Evolutionary conservation across 2,329 filamentous ascomycete genomes (phyloP), one percentile per base, ranked within the genome.

Genomic region (Keithomyces neogunnii): DNA sequence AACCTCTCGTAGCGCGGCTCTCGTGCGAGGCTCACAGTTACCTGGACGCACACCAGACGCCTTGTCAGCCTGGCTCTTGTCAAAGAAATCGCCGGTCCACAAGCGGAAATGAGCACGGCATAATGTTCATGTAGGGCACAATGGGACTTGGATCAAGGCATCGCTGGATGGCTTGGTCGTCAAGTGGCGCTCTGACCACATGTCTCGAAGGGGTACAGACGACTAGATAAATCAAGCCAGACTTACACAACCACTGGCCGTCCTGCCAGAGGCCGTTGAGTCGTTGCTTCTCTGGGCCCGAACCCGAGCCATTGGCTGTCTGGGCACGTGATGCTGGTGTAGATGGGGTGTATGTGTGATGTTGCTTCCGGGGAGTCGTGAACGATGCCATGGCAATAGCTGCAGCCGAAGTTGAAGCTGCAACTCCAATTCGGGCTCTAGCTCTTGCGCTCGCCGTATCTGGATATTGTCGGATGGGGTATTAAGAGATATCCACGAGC

Each of bases 21-120:
- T 61, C 30, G 61, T 59, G 11, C 68, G 72, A 29, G 72, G 73
- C 29, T 63, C 62, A 52, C 73, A 75, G 54, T 75, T 71, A 59
- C 72, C 70, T 73, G 48, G 11, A 46, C 26, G n/a, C 6, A 30
- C 35, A 40, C 11, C 13, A 10, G 10, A 7, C 53, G 50, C 51
- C 44, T 51, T 26, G 32, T 35, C 30, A 36, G 45, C 33, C 32
- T 31, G 40, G 28, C 11, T 11, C 38, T 29, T 35, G 30, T 38
- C 31, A 7, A 45, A 31, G 11, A 46, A 30, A 9, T 44, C 8
- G 8, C 6, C 28, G 13, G 19, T 11, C n/a, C 1, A 19, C 40
- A 11, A 44, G 7, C 9, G 2, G 5, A 10, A 9, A 30, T n/a
- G 26, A 31, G 19, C 6, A 44, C 29, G 38, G 19, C 6, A 38